Evolutionary conservation across 306 rosid species (phyloP).

Genomic region (Ceratonia siliqua): DNA sequence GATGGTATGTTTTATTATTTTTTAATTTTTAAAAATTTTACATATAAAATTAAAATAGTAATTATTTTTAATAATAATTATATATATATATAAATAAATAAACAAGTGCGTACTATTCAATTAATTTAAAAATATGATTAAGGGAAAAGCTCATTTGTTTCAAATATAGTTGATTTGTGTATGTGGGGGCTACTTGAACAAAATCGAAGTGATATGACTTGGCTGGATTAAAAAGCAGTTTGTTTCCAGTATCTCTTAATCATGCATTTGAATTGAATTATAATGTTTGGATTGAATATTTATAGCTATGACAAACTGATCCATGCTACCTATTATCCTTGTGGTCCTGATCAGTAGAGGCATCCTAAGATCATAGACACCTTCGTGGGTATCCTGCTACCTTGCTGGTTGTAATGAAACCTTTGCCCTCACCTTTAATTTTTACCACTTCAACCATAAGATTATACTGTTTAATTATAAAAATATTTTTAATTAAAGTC

Average conservation of each 20-base stretch:
- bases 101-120: background rate
- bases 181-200: constrained; percentile 3
- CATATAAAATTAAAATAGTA: too few species aligned
- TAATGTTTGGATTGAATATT: background rate
- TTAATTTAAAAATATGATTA: background rate
- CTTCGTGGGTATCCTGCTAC: constrained; percentile 32
- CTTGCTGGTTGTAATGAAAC: constrained; percentile 46
- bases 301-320: background rate
- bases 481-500: too few species aligned
- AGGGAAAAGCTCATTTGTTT: background rate
- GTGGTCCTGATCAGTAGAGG: constrained; percentile 38
- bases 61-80: too few species aligned
- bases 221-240: background rate
- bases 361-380: constrained; percentile 19
- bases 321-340: background rate
- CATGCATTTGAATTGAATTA: constrained; percentile 22
- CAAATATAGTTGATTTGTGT: background rate
- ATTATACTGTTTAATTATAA: too few species aligned
- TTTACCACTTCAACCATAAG: too few species aligned
- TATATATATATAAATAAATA: too few species aligned
- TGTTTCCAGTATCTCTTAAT: background rate
- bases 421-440: too few species aligned
- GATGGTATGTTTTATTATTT: too few species aligned
- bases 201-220: constrained; percentile 21
- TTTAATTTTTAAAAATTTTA: too few species aligned